A percentile compares a stretch with the other conserved stretches of the same genome.
Evolutionary conservation across 164 flowering plant genomes (phyloP).

Genomic region (Magnolia officinalis): DNA sequence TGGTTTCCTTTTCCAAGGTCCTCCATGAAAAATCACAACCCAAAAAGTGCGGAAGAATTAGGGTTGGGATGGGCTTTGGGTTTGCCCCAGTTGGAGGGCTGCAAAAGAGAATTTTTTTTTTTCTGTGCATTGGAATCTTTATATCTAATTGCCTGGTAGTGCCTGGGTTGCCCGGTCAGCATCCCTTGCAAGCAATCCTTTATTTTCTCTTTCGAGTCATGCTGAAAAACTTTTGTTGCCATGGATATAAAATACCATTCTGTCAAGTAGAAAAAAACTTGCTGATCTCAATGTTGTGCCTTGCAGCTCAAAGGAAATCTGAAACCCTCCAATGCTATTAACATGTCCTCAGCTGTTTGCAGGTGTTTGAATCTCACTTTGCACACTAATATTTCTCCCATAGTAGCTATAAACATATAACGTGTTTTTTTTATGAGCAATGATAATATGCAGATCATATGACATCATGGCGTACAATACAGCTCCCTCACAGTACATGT

Average conservation of each 20-base stretch:
- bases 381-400: neutral
- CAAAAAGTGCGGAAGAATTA: neutral
- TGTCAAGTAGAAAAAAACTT: neutral
- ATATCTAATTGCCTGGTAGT: neutral
- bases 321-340: slow-evolving; percentile 33
- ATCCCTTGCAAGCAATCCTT: neutral
- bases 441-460: no score
- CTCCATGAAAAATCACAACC: neutral
- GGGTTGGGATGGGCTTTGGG: neutral
- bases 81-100: neutral
- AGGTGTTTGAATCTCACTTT: slow-evolving; percentile 36
- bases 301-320: slow-evolving; percentile 67
- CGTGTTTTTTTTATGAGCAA: no score
- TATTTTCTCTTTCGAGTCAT: neutral
- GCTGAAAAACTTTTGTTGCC: neutral
- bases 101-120: neutral
- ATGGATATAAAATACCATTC: neutral
- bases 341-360: slow-evolving; percentile 75
- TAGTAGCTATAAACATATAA: no score
- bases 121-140: neutral
- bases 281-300: slow-evolving; percentile 6
- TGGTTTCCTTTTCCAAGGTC: neutral
- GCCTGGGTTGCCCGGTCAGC: neutral
- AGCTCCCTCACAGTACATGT: no score
- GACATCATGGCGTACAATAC: no score